Percentiles rank a stretch among this genome's conserved stretches.
These are phyloP conservation scores for Hanseniaspora thailandica DNA, from an alignment of 805 yeast genomes.

Conservation along the genomic window DNA sequence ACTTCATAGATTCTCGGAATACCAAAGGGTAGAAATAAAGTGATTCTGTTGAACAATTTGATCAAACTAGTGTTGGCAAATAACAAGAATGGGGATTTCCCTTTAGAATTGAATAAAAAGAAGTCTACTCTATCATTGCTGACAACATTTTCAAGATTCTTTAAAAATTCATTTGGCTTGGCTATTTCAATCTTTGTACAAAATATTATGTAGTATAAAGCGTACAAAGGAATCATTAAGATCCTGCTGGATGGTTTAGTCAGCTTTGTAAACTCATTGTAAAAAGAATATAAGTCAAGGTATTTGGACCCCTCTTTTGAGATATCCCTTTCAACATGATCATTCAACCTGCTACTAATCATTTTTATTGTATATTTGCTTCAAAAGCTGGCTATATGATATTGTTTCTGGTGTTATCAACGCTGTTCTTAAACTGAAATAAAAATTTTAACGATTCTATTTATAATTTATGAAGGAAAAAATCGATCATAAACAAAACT, in stretches of 20 bases:
- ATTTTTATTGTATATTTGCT: neutral
- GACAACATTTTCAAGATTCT: neutral
- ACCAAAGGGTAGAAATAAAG: neutral
- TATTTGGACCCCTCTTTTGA: neutral
- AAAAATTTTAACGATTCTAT: neutral
- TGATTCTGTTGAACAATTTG: neutral
- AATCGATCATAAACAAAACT: too few species aligned
- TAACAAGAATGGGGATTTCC: constrained; percentile 11
- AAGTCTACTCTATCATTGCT: neutral
- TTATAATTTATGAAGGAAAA: too few species aligned
- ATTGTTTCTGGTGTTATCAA: too few species aligned
- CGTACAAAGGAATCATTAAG: constrained; percentile 3
- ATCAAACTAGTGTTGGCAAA: neutral
- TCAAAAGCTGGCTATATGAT: too few species aligned
- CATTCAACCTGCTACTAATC: neutral
- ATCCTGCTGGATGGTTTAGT: neutral
- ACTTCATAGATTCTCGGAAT: neutral
- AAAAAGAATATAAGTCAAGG: neutral
- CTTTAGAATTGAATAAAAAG: constrained; percentile 9
- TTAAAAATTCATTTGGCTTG: neutral
- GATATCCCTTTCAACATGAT: neutral
- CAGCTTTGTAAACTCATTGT: neutral
- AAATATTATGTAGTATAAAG: neutral
- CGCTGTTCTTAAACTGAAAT: too few species aligned
- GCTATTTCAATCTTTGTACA: neutral